These are phyloP conservation scores for Tolypocladium paradoxum DNA, from an alignment of 2,329 filamentous ascomycete genomes.

Conservation along the genomic window DNA sequence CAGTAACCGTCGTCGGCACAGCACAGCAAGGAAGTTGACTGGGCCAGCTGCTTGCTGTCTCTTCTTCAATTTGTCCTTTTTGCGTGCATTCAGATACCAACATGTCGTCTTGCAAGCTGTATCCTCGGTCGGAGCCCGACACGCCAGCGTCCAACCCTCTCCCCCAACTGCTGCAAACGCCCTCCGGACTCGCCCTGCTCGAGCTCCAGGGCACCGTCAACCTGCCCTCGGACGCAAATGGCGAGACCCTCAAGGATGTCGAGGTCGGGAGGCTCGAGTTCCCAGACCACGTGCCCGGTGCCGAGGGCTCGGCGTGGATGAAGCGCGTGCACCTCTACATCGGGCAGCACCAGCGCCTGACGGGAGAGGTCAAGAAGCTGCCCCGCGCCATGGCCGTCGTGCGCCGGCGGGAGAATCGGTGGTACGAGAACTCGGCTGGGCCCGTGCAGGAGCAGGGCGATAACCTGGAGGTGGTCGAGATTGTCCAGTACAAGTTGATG, in stretches of 20 bases:
- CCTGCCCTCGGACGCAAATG: conserved; percentile 39
- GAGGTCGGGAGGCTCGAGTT: conserved; percentile 66
- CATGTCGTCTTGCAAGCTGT: conserved; percentile 28
- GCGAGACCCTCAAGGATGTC: conserved; percentile 16
- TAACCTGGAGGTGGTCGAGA: conserved; percentile 73
- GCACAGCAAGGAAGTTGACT: neutral
- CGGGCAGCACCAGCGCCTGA: conserved; percentile 78
- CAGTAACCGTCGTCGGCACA: neutral
- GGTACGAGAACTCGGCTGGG: conserved; percentile 34
- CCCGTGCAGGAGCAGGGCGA: conserved; percentile 21
- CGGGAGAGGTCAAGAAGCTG: conserved; percentile 83
- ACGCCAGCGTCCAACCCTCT: conserved; percentile 42
- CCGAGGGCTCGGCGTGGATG: conserved; percentile 63
- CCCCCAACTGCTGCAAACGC: conserved; percentile 76
- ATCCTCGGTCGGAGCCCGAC: conserved; percentile 23
- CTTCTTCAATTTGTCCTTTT: neutral
- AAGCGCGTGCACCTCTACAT: conserved; percentile 81
- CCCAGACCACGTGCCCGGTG: conserved; percentile 51
- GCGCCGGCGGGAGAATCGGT: conserved; percentile 36
- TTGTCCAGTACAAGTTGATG: conserved; percentile 77
- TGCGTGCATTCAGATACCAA: neutral
- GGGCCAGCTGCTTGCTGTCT: neutral
- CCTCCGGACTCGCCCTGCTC: conserved; percentile 76
- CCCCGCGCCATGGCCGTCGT: conserved; percentile 71
- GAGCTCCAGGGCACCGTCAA: conserved; percentile 92